Evolutionary conservation across 495 filamentous ascomycete species (phyloP).

Genomic region (Eremomyces bilateralis): DNA sequence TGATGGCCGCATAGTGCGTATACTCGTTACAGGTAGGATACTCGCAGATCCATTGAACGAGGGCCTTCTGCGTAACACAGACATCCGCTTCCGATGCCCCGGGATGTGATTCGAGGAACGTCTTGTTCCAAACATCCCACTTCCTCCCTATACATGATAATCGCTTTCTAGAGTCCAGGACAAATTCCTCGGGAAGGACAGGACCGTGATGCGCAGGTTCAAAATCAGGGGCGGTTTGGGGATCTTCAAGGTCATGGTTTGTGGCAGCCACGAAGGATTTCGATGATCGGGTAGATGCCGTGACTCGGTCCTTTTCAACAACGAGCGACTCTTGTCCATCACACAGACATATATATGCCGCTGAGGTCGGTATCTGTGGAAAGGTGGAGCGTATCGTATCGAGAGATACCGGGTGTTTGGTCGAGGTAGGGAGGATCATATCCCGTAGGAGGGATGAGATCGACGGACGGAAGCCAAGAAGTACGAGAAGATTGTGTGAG

Average conservation of each 20-base stretch:
- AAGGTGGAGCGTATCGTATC: slow-evolving; percentile 15
- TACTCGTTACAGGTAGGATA: slow-evolving; percentile 29
- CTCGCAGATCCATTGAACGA: slow-evolving; percentile 23
- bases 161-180: slow-evolving; percentile 6
- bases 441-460: slow-evolving; percentile 31
- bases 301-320: slow-evolving; percentile 35
- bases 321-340: slow-evolving; percentile 24
- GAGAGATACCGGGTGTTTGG: slow-evolving; percentile 8
- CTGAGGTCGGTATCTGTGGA: slow-evolving; percentile 23
- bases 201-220: slow-evolving; percentile 3
- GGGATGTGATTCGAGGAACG: not conserved
- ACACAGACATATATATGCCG: slow-evolving; percentile 36
- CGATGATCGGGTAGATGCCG: slow-evolving; percentile 20
- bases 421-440: slow-evolving; percentile 18
- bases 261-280: slow-evolving; percentile 31
- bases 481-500: slow-evolving; percentile 29
- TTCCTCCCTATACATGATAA: slow-evolving; percentile 5
- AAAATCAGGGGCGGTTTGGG: slow-evolving; percentile 7
- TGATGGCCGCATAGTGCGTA: slow-evolving; percentile 28
- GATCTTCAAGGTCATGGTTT: slow-evolving; percentile 27
- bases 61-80: slow-evolving; percentile 13
- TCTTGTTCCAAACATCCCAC: slow-evolving; percentile 5
- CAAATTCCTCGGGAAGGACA: not conserved
- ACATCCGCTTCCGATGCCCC: slow-evolving; percentile 4
- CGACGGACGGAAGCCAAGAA: slow-evolving; percentile 33